Evolutionary conservation across 495 filamentous ascomycete genomes (phyloP), one percentile per base, ranked within the genome.

Genomic region (Xylaria nigripes): DNA sequence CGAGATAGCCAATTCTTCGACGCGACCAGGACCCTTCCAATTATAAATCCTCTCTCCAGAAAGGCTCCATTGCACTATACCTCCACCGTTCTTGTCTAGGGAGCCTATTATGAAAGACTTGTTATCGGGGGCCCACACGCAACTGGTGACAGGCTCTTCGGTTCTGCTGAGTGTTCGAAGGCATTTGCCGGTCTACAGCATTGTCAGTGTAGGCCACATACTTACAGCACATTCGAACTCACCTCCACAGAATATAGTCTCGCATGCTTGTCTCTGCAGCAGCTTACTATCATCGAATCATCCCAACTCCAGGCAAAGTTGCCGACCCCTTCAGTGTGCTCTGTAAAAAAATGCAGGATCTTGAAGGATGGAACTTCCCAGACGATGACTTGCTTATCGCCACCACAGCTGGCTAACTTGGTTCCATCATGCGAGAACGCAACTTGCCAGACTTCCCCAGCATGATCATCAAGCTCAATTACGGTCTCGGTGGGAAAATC

Each of bases 221-320:
- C 43, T 47, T 38, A 59, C 46, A 2, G 48, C 56, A 38, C 36
- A 25, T 61, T 45, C 32, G 45, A 13, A 64, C 81, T 74, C 75
- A 94, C 90, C 61, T 80, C 76, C 9, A 79, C 74, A 68, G 89
- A 82, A 89, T 89, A 97, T 54, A 96, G 68, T 54, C 83, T 80
- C 7, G 89, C 90, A 53, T 77, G 81, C 13, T 74, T 78, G 64
- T 94, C 89, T 61, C 81, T 76, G 6, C 83, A 84, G 63, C 91
- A 95, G 16, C 83, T 90, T 29, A 96, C 82, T 2, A 99, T 71
- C 63, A 86, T 87, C 0, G 78, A 76, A 66, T 94, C 87, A 72
- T 97, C 90, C 6, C 90, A 91, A 68, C 89, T 95, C 93, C 93
- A 99, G 3, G 86, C 75, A 3, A 93, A 68, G 59, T 90, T 86